These are phyloP conservation scores for Afroboletus lepidellus DNA, from an alignment of 1,284 basidiomycete genomes.

Conservation along the genomic window DNA sequence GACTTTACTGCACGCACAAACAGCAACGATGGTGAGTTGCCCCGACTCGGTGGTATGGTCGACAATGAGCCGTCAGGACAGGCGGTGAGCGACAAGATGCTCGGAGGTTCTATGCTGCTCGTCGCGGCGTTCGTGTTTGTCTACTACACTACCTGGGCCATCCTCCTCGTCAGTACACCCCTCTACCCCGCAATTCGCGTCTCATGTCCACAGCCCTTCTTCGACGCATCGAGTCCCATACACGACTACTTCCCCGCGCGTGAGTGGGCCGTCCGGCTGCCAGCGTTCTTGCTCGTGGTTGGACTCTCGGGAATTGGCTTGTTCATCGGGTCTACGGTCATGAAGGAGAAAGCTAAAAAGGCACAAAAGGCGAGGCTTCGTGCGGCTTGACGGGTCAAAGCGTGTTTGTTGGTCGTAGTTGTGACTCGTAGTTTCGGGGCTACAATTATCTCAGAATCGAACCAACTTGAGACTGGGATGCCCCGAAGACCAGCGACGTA, in stretches of 20 bases:
- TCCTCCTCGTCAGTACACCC: slow-evolving; percentile 67
- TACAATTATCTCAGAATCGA: not conserved
- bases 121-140: slow-evolving; percentile 74
- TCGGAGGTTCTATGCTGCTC: slow-evolving; percentile 80
- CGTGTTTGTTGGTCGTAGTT: not conserved
- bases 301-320: slow-evolving; percentile 76
- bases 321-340: slow-evolving; percentile 76
- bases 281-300: slow-evolving; percentile 77
- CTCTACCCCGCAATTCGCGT: slow-evolving; percentile 1
- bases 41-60: not conserved
- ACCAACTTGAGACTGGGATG: slow-evolving; percentile 8
- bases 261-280: slow-evolving; percentile 88
- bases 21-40: slow-evolving; percentile 28
- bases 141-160: slow-evolving; percentile 91
- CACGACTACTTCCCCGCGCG: slow-evolving; percentile 81
- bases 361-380: slow-evolving; percentile 57
- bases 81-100: slow-evolving; percentile 78
- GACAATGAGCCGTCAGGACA: slow-evolving; percentile 34
- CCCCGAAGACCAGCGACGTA: slow-evolving; percentile 14
- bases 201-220: slow-evolving; percentile 68
- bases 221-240: slow-evolving; percentile 68
- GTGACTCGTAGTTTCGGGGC: not conserved
- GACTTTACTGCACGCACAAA: slow-evolving; percentile 9
- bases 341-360: slow-evolving; percentile 71
- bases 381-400: slow-evolving; percentile 41